Conservation (phyloP, 2,329 filamentous ascomycete species). For the Scleromitrula shiraiana region DNA sequence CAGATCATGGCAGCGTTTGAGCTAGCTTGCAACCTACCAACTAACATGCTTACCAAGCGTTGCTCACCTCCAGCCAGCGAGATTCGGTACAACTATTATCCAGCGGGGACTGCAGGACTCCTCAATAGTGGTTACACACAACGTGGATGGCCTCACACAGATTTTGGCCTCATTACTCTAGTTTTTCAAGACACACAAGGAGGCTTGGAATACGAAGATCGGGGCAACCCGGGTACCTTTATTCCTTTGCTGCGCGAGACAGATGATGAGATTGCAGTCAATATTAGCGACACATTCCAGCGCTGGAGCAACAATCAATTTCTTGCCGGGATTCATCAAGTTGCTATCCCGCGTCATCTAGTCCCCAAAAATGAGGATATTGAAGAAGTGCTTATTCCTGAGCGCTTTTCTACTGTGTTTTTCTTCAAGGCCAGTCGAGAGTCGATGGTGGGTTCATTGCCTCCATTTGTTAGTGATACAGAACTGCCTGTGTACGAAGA, state of each 20-base stretch:
- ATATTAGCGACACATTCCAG: constrained; percentile 35
- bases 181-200: constrained; percentile 45
- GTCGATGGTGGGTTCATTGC: constrained; percentile 8
- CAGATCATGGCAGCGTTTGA: constrained; percentile 10
- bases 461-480: not conserved
- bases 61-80: constrained; percentile 3
- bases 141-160: constrained; percentile 35
- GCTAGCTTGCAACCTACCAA: not conserved
- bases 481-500: constrained; percentile 3
- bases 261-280: constrained; percentile 32
- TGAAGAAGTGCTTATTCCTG: no score
- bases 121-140: constrained; percentile 17
- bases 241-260: constrained; percentile 35
- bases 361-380: not conserved
- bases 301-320: constrained; percentile 14
- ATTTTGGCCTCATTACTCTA: constrained; percentile 43
- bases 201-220: constrained; percentile 43
- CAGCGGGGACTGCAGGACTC: constrained; percentile 23
- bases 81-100: constrained; percentile 37
- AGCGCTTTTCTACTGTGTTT: constrained; percentile 8
- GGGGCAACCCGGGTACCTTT: constrained; percentile 32
- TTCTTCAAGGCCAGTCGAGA: constrained; percentile 12
- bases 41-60: constrained; percentile 2
- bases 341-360: constrained; percentile 2
- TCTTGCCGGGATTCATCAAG: constrained; percentile 11